Conservation (phyloP, 2,329 filamentous ascomycete species). For the Cercospora citrullina region DNA sequence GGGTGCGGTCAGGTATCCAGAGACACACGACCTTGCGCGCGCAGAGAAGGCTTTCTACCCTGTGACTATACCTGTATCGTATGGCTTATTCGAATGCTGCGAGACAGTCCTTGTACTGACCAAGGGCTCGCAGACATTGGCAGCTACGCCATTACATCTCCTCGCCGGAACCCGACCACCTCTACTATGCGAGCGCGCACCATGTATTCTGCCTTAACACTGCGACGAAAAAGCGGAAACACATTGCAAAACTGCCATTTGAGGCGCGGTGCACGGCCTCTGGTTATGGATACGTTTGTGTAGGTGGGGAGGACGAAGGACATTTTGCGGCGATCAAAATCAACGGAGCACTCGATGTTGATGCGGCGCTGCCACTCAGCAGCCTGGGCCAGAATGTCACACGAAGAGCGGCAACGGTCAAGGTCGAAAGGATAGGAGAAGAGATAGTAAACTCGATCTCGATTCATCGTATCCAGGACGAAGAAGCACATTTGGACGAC, state of each 20-base stretch:
- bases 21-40: conserved; percentile 49
- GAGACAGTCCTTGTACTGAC: background rate
- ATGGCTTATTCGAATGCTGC: conserved; percentile 43
- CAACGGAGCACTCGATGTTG: conserved; percentile 52
- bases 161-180: conserved; percentile 69
- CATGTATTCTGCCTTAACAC: conserved; percentile 62
- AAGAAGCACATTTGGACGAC: conserved; percentile 48
- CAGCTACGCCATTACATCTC: conserved; percentile 89
- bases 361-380: conserved; percentile 58
- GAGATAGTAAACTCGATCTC: conserved; percentile 68
- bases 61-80: conserved; percentile 52
- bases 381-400: conserved; percentile 21
- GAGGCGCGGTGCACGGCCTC: conserved; percentile 84
- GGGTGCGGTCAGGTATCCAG: conserved; percentile 44
- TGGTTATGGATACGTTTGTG: conserved; percentile 82
- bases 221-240: conserved; percentile 68
- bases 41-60: conserved; percentile 50
- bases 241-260: conserved; percentile 68
- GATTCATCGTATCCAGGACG: conserved; percentile 60
- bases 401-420: conserved; percentile 45
- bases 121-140: conserved; percentile 65
- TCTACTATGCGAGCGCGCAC: conserved; percentile 81
- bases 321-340: conserved; percentile 81
- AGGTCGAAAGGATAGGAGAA: conserved; percentile 60
- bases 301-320: conserved; percentile 79